phyloP scores from a whole-genome alignment of 2,329 filamentous ascomycete genomes.

The Simplicillium sp. region DNA sequence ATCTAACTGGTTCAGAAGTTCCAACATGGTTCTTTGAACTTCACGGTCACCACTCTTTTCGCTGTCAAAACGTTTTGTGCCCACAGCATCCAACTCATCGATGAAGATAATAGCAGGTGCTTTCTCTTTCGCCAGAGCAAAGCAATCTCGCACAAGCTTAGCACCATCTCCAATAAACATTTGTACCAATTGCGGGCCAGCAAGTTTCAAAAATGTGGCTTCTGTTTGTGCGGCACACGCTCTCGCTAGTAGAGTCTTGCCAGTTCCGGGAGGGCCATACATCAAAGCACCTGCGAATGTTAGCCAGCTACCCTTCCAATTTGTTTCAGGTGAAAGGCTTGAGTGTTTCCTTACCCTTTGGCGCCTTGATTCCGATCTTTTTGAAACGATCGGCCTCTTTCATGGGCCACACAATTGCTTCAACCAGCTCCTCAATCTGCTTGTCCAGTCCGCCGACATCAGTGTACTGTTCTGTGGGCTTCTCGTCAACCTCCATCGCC shows the following conservation, averaged over 20 bases:
- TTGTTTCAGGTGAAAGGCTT: constrained; percentile 85
- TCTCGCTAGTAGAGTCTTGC: constrained; percentile 85
- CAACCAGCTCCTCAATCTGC: constrained; percentile 97
- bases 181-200: constrained; percentile 93
- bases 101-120: constrained; percentile 99
- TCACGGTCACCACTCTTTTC: constrained; percentile 97
- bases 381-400: constrained; percentile 99
- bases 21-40: constrained; percentile 97
- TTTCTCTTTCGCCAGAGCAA: constrained; percentile 96
- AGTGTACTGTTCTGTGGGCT: constrained; percentile 97
- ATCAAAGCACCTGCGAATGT: constrained; percentile 65
- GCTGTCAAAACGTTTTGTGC: constrained; percentile 97
- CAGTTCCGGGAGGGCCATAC: constrained; percentile 90
- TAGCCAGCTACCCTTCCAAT: constrained; percentile 40
- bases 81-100: constrained; percentile 95
- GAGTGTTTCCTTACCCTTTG: constrained; percentile 76
- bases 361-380: constrained; percentile 99
- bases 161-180: constrained; percentile 99
- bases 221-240: constrained; percentile 97
- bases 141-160: constrained; percentile 94
- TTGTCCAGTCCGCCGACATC: constrained; percentile 97
- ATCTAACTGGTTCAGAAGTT: constrained; percentile 95
- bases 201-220: constrained; percentile 96
- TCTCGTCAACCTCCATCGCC: constrained; percentile 99
- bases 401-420: constrained; percentile 99